Conservation (phyloP, 495 filamentous ascomycete species). For the Amorphotheca resinae region DNA sequence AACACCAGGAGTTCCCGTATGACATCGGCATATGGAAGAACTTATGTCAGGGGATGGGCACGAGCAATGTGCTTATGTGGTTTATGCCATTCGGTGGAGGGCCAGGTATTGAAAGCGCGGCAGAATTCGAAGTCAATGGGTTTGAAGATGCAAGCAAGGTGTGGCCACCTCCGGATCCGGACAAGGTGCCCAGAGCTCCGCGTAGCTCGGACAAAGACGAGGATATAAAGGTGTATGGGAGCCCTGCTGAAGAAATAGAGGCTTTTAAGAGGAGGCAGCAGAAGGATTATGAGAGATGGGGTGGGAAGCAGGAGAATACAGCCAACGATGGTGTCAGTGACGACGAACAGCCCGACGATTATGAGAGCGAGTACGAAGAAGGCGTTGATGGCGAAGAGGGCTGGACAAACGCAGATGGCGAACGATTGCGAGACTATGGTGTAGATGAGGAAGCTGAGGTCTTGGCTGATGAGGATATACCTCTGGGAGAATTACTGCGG, state of each 20-base stretch:
- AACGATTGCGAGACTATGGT: conserved; percentile 77
- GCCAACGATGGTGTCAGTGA: conserved; percentile 27
- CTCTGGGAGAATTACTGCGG: conserved; percentile 53
- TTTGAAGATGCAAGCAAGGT: conserved; percentile 57
- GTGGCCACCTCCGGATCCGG: conserved; percentile 89
- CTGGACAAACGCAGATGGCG: conserved; percentile 81
- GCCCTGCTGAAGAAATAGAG: conserved; percentile 34
- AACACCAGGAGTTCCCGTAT: conserved; percentile 75
- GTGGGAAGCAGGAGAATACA: conserved; percentile 25
- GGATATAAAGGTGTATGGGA: conserved; percentile 14
- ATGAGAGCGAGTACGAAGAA: conserved; percentile 23
- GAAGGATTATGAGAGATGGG: conserved; percentile 36
- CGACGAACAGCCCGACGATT: conserved; percentile 28
- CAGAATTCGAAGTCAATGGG: conserved; percentile 61
- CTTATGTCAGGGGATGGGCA: conserved; percentile 62
- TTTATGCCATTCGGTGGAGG: conserved; percentile 33
- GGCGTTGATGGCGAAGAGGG: conserved; percentile 37
- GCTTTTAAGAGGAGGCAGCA: conserved; percentile 46
- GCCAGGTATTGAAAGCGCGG: conserved; percentile 19
- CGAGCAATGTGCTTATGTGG: conserved; percentile 34
- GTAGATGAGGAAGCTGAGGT: conserved; percentile 27
- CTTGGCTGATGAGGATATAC: conserved; percentile 44
- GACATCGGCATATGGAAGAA: conserved; percentile 83
- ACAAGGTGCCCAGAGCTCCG: conserved; percentile 46
- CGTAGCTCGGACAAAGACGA: conserved; percentile 3